These are phyloP conservation scores for Pseudogymnoascus sp. DNA, from an alignment of 2,329 filamentous ascomycete species.

Conservation along the genomic window DNA sequence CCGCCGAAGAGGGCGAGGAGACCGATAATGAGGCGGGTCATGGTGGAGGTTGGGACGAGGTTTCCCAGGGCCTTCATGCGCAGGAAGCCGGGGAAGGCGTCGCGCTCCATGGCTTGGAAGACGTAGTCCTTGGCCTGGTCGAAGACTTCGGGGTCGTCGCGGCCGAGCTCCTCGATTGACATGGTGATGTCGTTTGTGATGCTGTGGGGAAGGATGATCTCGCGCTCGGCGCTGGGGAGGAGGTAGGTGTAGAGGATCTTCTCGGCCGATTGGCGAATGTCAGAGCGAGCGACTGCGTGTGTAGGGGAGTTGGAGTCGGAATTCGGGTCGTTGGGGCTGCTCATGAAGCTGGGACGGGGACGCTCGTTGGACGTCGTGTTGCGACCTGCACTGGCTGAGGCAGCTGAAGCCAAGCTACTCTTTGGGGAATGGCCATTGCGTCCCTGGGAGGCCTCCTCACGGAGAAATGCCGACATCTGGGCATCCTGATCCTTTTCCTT, in stretches of 20 bases:
- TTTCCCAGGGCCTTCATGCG: conserved; percentile 94
- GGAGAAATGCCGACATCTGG: conserved; percentile 82
- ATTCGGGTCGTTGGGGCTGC: conserved; percentile 51
- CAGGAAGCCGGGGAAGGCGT: conserved; percentile 96
- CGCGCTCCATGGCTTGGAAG: conserved; percentile 98
- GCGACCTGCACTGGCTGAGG: conserved; percentile 26
- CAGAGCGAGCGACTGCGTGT: conserved; percentile 76
- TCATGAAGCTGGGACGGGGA: conserved; percentile 46
- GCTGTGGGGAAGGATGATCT: conserved; percentile 83
- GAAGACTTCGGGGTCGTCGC: conserved; percentile 95
- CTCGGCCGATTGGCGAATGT: conserved; percentile 88
- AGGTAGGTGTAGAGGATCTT: conserved; percentile 99
- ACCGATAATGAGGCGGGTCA: conserved; percentile 77
- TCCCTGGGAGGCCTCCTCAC: conserved; percentile 52
- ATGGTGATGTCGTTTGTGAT: conserved; percentile 81
- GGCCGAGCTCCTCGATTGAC: conserved; percentile 80
- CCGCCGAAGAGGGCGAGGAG: conserved; percentile 80
- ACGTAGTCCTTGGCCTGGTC: conserved; percentile 98
- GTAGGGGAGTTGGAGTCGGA: conserved; percentile 75
- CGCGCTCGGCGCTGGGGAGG: conserved; percentile 87
- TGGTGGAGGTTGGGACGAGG: conserved; percentile 80
- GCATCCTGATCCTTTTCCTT: conserved; percentile 76
- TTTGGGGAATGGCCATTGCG: conserved; percentile 47
- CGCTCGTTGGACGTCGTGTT: conserved; percentile 42
- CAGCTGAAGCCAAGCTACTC: conserved; percentile 27